Percentiles rank a stretch among this genome's conserved stretches.
These are phyloP conservation scores for Apiotrichum sp. DNA, from an alignment of 1,284 basidiomycete species.

Conservation along the genomic window DNA sequence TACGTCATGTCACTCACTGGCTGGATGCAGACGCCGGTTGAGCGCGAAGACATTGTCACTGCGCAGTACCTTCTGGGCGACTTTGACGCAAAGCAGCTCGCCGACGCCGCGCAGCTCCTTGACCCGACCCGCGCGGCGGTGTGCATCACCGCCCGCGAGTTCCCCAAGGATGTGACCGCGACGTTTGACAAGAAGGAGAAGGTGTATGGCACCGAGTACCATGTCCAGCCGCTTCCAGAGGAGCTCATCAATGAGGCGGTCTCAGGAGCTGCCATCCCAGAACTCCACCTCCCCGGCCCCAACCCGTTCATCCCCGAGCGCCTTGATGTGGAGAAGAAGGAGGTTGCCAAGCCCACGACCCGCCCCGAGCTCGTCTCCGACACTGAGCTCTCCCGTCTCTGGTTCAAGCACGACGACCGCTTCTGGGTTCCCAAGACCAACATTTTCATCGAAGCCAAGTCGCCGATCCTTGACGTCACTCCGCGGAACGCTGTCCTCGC, in stretches of 20 bases:
- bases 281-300: slow-evolving; percentile 70
- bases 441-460: slow-evolving; percentile 38
- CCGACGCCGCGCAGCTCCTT: slow-evolving; percentile 56
- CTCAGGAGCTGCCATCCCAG: slow-evolving; percentile 57
- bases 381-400: slow-evolving; percentile 65
- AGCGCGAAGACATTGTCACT: slow-evolving; percentile 70
- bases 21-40: slow-evolving; percentile 61
- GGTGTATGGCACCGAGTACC: slow-evolving; percentile 77
- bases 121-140: slow-evolving; percentile 55
- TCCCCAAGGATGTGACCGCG: slow-evolving; percentile 56
- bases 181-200: slow-evolving; percentile 69
- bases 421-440: slow-evolving; percentile 87
- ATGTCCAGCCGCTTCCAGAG: slow-evolving; percentile 60
- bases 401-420: slow-evolving; percentile 93
- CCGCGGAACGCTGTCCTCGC: slow-evolving; percentile 43
- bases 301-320: slow-evolving; percentile 89
- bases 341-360: slow-evolving; percentile 60
- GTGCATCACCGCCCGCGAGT: slow-evolving; percentile 48
- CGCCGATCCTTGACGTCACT: slow-evolving; percentile 43
- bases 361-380: slow-evolving; percentile 70
- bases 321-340: slow-evolving; percentile 69
- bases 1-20: slow-evolving; percentile 76
- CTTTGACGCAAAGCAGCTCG: slow-evolving; percentile 56
- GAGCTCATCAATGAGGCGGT: slow-evolving; percentile 61
- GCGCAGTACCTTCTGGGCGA: slow-evolving; percentile 69